A percentile compares a stretch with the other conserved stretches of the same genome.
Evolutionary conservation across 441 rosid species (phyloP).

Genomic region (Brassica hybrid): DNA sequence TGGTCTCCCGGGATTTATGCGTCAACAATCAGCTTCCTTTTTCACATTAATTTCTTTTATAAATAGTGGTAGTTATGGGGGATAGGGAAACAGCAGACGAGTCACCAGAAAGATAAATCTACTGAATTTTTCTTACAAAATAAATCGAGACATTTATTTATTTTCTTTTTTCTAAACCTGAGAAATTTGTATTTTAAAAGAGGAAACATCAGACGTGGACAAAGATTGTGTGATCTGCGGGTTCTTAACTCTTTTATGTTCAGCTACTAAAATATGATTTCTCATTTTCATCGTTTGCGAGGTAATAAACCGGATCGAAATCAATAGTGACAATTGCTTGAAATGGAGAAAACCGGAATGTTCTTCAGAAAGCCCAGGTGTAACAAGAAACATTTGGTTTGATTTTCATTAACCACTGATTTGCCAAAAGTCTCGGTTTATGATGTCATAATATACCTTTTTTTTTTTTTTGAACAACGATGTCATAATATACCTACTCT

Average conservation of each 20-base stretch:
- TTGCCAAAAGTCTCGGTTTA: slow-evolving; percentile 26
- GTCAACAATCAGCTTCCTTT: slow-evolving; percentile 71
- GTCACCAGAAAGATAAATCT: slow-evolving; percentile 26
- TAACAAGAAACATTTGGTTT: slow-evolving; percentile 29
- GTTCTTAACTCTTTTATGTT: slow-evolving; percentile 56
- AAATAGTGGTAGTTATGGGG: slow-evolving; percentile 58
- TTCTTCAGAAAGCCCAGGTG: slow-evolving; percentile 29
- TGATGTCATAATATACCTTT: not conserved
- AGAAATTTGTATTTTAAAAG: not conserved
- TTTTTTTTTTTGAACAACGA: no score
- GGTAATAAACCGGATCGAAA: slow-evolving; percentile 33
- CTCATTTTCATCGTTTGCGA: slow-evolving; percentile 43
- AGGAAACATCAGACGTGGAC: slow-evolving; percentile 43
- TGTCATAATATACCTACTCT: not conserved
- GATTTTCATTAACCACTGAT: slow-evolving; percentile 7
- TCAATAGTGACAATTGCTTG: slow-evolving; percentile 25
- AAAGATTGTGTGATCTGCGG: slow-evolving; percentile 44
- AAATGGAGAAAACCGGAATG: slow-evolving; percentile 38
- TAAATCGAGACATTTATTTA: slow-evolving; percentile 15
- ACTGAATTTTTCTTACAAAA: slow-evolving; percentile 1
- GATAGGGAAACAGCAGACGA: slow-evolving; percentile 39
- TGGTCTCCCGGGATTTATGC: slow-evolving; percentile 95
- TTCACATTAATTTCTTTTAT: slow-evolving; percentile 61
- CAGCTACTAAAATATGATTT: slow-evolving; percentile 49
- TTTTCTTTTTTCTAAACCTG: not conserved